Conservation (phyloP, 352 stramenopile genomes). For the Phytophthora podocarpi region DNA sequence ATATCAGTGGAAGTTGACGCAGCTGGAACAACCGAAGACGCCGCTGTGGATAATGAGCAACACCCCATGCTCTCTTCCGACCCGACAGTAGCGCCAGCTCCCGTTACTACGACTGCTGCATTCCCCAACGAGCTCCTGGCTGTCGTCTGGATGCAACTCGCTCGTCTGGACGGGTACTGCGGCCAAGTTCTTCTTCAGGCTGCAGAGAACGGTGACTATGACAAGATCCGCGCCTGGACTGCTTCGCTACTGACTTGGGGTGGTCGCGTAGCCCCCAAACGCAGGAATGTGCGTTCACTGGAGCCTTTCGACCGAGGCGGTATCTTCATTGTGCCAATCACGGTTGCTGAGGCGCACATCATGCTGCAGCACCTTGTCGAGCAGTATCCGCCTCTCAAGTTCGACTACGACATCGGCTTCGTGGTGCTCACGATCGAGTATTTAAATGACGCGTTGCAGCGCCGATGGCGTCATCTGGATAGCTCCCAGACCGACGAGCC, state of each 20-base stretch:
- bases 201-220: constrained; percentile 70
- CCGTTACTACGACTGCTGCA: constrained; percentile 27
- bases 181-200: constrained; percentile 82
- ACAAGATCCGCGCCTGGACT: constrained; percentile 84
- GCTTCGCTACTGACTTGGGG: constrained; percentile 80
- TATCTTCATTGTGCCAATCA: constrained; percentile 68
- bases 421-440: constrained; percentile 81
- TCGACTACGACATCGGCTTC: constrained; percentile 78
- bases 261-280: constrained; percentile 41
- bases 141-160: constrained; percentile 85
- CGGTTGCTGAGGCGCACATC: constrained; percentile 57
- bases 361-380: constrained; percentile 60
- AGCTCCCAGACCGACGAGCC: constrained; percentile 14
- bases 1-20: constrained; percentile 29
- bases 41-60: constrained; percentile 11
- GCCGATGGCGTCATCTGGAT: constrained; percentile 57
- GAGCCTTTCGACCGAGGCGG: constrained; percentile 74
- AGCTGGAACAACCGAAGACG: constrained; percentile 9
- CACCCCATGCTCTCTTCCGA: constrained; percentile 37
- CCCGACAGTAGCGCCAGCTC: constrained; percentile 2
- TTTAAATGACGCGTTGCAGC: constrained; percentile 66
- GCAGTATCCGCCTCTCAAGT: constrained; percentile 64
- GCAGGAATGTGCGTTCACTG: constrained; percentile 43
- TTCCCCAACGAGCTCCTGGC: constrained; percentile 76
- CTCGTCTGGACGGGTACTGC: constrained; percentile 81